Conservation (phyloP, 1,284 basidiomycete species). For the Ceratobasidium sp. region DNA sequence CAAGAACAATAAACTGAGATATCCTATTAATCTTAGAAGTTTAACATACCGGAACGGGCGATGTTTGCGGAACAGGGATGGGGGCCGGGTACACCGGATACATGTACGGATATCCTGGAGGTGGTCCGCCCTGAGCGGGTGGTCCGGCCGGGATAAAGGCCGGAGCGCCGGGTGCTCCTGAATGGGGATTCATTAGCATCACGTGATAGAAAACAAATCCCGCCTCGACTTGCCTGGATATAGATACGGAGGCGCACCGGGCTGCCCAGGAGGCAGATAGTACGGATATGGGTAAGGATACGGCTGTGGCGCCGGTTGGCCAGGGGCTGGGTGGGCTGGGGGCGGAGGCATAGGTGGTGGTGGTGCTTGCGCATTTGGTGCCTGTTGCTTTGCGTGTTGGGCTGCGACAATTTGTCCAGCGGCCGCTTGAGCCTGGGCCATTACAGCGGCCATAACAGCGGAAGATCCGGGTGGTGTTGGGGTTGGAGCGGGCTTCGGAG, state of each 20-base stretch:
- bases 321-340: background rate
- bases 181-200: slow-evolving; percentile 24
- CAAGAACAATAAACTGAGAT: background rate
- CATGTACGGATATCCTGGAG: slow-evolving; percentile 45
- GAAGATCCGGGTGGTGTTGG: slow-evolving; percentile 39
- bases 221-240: slow-evolving; percentile 39
- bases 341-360: background rate
- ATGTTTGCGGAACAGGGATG: slow-evolving; percentile 39
- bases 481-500: slow-evolving; percentile 34
- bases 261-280: slow-evolving; percentile 40
- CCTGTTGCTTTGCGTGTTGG: slow-evolving; percentile 39
- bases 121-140: slow-evolving; percentile 42
- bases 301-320: slow-evolving; percentile 16
- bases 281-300: slow-evolving; percentile 42
- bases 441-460: slow-evolving; percentile 43
- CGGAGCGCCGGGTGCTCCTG: slow-evolving; percentile 43
- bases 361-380: background rate
- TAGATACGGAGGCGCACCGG: slow-evolving; percentile 37
- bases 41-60: slow-evolving; percentile 35
- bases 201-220: slow-evolving; percentile 42
- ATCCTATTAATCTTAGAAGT: background rate
- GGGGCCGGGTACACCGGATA: slow-evolving; percentile 45
- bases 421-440: slow-evolving; percentile 42
- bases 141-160: slow-evolving; percentile 41
- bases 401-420: slow-evolving; percentile 39